Evolutionary conservation across 768 basidiomycete genomes (phyloP).

Genomic region (Ephemerocybe angulata): DNA sequence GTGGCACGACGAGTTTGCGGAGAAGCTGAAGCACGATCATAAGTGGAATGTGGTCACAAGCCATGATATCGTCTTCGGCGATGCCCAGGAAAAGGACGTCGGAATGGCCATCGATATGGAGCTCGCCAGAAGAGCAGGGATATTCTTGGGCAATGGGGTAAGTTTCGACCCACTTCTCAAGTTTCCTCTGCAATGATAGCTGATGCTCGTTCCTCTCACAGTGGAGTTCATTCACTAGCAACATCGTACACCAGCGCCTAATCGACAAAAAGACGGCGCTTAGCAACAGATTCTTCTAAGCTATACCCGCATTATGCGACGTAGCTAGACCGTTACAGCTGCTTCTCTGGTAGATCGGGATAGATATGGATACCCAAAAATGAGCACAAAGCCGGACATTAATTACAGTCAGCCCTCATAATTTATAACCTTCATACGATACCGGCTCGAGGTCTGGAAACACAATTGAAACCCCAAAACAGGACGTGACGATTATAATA

Average conservation of each 20-base stretch:
- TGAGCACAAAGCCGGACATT: no score
- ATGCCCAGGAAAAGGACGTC: conserved; percentile 44
- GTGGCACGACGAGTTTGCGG: conserved; percentile 42
- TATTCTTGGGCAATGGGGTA: conserved; percentile 57
- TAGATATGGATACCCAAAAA: no score
- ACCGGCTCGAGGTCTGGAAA: no score
- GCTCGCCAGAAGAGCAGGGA: conserved; percentile 43
- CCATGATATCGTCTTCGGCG: conserved; percentile 37
- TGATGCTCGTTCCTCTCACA: no score
- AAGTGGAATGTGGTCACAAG: conserved; percentile 44
- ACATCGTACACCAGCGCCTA: conserved; percentile 44
- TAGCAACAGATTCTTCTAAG: conserved; percentile 44
- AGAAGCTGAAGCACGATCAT: conserved; percentile 33
- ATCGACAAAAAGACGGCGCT: conserved; percentile 40
- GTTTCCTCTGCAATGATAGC: conserved; percentile 4
- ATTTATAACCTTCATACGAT: no score
- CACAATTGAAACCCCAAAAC: no score
- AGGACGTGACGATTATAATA: no score
- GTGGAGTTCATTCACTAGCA: conserved; percentile 52
- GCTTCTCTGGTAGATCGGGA: no score
- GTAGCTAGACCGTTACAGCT: no score
- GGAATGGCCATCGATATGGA: conserved; percentile 54
- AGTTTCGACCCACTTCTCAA: conserved; percentile 16
- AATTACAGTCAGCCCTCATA: no score
- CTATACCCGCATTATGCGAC: no score